Conservation (phyloP, 1,284 basidiomycete genomes). For the Athelia sp. region DNA sequence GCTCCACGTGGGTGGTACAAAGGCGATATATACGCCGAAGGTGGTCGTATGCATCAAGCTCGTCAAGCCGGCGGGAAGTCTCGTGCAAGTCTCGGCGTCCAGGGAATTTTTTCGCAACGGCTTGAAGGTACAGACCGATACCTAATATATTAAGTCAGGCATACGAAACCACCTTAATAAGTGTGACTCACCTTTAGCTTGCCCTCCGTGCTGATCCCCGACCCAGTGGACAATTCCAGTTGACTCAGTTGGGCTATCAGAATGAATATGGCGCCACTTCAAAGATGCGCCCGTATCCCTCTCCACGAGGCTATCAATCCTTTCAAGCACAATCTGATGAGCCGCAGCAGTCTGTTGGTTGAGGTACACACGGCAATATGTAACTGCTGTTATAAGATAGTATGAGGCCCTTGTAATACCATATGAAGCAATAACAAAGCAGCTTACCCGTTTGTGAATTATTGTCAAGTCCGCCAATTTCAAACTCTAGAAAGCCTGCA, state of each 20-base stretch:
- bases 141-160: slow-evolving; percentile 10
- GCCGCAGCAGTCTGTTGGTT: slow-evolving; percentile 17
- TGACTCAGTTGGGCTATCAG: slow-evolving; percentile 6
- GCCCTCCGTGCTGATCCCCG: slow-evolving; percentile 22
- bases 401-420: no score
- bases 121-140: slow-evolving; percentile 17
- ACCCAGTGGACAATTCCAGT: slow-evolving; percentile 14
- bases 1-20: slow-evolving; percentile 14
- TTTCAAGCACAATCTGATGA: slow-evolving; percentile 16
- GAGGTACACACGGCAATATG: slow-evolving; percentile 17
- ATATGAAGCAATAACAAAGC: slow-evolving; percentile 1
- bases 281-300: slow-evolving; percentile 18
- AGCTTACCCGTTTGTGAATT: slow-evolving; percentile 9
- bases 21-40: slow-evolving; percentile 15
- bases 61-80: slow-evolving; percentile 7
- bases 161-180: background rate
- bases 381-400: slow-evolving; percentile 10
- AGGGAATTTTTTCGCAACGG: slow-evolving; percentile 6
- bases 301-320: slow-evolving; percentile 17
- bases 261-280: slow-evolving; percentile 19
- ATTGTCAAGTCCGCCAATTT: slow-evolving; percentile 14
- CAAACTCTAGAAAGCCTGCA: slow-evolving; percentile 22
- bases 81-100: slow-evolving; percentile 8
- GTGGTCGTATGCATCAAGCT: slow-evolving; percentile 19
- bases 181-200: slow-evolving; percentile 20